Evolutionary conservation across 768 basidiomycete species (phyloP).

Genomic region (Collybia nuda): DNA sequence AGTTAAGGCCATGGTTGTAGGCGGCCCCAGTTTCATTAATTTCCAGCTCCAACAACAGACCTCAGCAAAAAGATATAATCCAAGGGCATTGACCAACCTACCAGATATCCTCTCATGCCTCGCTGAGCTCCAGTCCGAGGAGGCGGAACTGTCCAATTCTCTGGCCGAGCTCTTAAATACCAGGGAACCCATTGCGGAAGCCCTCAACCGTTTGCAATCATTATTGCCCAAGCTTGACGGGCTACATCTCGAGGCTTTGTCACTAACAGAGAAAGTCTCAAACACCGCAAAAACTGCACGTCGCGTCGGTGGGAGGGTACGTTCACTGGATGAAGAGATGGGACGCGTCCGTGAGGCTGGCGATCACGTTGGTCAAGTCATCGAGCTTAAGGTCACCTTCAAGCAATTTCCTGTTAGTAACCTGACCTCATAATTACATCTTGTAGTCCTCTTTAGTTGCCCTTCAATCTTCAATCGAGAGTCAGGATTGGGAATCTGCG

Average conservation of each 20-base stretch:
- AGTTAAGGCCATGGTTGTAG: too few relatives aligned
- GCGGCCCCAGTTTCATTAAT: not conserved
- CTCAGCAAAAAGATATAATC: conserved; percentile 19
- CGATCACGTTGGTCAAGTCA: conserved; percentile 90
- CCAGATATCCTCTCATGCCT: conserved; percentile 74
- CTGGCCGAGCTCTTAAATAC: conserved; percentile 71
- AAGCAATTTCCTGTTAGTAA: not conserved
- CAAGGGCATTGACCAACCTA: conserved; percentile 54
- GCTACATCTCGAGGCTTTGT: conserved; percentile 55
- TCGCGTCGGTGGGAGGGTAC: conserved; percentile 89
- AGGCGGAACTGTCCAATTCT: conserved; percentile 71
- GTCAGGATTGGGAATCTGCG: conserved; percentile 94
- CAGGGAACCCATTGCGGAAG: conserved; percentile 60
- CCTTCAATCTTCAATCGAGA: conserved; percentile 74
- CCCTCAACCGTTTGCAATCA: conserved; percentile 60
- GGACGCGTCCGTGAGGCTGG: conserved; percentile 82
- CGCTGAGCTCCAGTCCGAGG: conserved; percentile 73
- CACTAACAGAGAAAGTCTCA: conserved; percentile 59
- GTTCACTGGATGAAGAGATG: conserved; percentile 92
- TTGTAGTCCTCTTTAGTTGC: conserved; percentile 40
- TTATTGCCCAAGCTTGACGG: conserved; percentile 64
- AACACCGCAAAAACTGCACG: conserved; percentile 80
- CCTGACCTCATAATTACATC: conserved; percentile 7
- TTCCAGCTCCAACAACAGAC: not conserved
- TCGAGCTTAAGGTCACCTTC: conserved; percentile 83